Evolutionary conservation across 2,329 filamentous ascomycete genomes (phyloP).

Genomic region (Anthostomella pinea): DNA sequence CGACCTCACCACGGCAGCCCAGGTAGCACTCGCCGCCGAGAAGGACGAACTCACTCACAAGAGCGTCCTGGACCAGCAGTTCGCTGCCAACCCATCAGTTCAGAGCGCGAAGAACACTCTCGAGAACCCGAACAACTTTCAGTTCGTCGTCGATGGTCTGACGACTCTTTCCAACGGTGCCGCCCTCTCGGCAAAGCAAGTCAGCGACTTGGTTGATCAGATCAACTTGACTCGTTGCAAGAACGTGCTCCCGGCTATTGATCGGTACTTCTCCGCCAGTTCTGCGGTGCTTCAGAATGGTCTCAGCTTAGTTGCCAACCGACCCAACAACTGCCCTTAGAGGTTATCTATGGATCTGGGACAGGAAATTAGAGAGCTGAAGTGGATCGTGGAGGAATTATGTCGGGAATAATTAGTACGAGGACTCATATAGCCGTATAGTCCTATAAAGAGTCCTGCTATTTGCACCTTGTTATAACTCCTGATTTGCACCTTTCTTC

Average conservation of each 20-base stretch:
- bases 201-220: slow-evolving; percentile 1
- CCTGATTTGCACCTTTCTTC: no score
- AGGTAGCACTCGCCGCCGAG: slow-evolving; percentile 11
- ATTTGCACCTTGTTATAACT: no score
- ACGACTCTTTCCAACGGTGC: slow-evolving; percentile 8
- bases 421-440: no score
- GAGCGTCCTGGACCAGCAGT: slow-evolving; percentile 8
- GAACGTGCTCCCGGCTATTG: slow-evolving; percentile 13
- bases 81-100: slow-evolving; percentile 4
- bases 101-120: slow-evolving; percentile 8
- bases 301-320: slow-evolving; percentile 2
- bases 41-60: slow-evolving; percentile 16
- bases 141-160: slow-evolving; percentile 12
- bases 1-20: slow-evolving; percentile 4
- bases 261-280: slow-evolving; percentile 12
- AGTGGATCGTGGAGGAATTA: no score
- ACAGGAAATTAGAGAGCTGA: no score
- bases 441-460: no score
- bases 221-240: slow-evolving; percentile 11
- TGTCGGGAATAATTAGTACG: no score
- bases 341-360: not conserved
- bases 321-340: slow-evolving; percentile 11
- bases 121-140: slow-evolving; percentile 12
- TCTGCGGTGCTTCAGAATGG: slow-evolving; percentile 8
- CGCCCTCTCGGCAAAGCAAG: not conserved